Evolutionary conservation across 2,329 filamentous ascomycete genomes (phyloP), one percentile per base, ranked within the genome.

Genomic region (Exophiala sp.): DNA sequence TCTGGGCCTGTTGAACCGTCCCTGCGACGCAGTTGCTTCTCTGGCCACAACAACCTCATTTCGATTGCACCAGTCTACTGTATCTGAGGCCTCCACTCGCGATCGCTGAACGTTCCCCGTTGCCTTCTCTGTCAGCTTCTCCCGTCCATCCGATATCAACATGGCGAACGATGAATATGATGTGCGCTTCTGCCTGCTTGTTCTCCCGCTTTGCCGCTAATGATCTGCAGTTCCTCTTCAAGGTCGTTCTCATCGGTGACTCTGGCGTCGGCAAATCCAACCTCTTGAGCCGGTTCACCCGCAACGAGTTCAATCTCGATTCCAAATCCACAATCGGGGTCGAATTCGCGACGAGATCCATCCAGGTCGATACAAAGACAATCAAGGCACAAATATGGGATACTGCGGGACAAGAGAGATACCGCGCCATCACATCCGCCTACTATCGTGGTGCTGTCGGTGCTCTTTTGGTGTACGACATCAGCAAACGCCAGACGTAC

Each of bases 311-410:
- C 85, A 97, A 97, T 76, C 81, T 97, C 61, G 93, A 98, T 74
- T 97, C 91, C 70, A 98, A 98, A 82, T 98, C 93, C 58, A 98
- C 93, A 64, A 98, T 98, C 74, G 93, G 93, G 65, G 93, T 98
- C 71, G 93, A 98, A 75, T 98, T 98, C 70, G 93, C 94, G 64
- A 98, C 93, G 63, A 85, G 93, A 59, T 96, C 89, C 62, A 98
- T 98, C 70, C 91, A 97, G 74, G 93, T 98, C 66, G 93, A 98
- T 74, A 86, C 87, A 68, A 98, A 98, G 81, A 98, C 93, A 59
- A 98, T 98, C 83, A 98, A 98, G 80, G 93, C 93, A 64, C 93
- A 98, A 78, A 98, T 98, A 66, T 98, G 94, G 93, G 93, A 98
- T 77, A 98, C 93, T 52, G 93, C 93, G 61, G 93, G 93, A 62